Evolutionary conservation across 441 rosid species (phyloP).

Genomic region (Populus tomentosa): DNA sequence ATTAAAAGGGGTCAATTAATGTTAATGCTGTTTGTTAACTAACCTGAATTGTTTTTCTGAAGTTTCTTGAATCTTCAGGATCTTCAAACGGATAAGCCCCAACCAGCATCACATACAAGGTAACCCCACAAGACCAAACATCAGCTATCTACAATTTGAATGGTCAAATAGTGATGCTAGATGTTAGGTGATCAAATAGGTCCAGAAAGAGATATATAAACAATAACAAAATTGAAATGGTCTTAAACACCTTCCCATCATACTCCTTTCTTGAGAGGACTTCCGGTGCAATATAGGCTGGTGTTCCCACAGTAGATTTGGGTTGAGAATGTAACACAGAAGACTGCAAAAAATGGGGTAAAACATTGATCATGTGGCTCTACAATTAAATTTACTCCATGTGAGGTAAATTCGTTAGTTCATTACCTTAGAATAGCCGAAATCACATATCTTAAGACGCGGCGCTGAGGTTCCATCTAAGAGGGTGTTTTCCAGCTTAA

Average conservation of each 20-base stretch:
- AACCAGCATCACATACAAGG: conserved; percentile 72
- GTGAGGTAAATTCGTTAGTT: not conserved
- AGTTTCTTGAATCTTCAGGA: conserved; percentile 61
- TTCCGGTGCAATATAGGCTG: conserved; percentile 74
- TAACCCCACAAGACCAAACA: conserved; percentile 87
- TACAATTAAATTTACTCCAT: not conserved
- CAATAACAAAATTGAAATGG: not conserved
- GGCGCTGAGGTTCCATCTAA: conserved; percentile 71
- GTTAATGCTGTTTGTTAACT: conserved; percentile 7
- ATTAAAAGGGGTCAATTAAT: not conserved
- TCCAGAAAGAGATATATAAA: too few species aligned
- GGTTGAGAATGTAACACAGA: conserved; percentile 71
- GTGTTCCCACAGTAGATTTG: conserved; percentile 70
- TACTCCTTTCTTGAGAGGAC: conserved; percentile 55
- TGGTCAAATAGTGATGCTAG: not conserved
- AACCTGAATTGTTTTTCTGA: conserved; percentile 51
- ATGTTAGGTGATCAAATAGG: conserved; percentile 21
- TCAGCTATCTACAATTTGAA: conserved; percentile 47
- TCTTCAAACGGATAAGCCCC: conserved; percentile 83
- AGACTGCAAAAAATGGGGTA: conserved; percentile 35
- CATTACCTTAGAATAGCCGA: conserved; percentile 78
- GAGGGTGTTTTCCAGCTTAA: conserved; percentile 86
- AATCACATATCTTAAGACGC: conserved; percentile 79
- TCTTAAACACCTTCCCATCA: conserved; percentile 50
- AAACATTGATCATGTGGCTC: not conserved